A percentile compares a stretch with the other conserved stretches of the same genome.
Evolutionary conservation across 371 early-diverging fungal species (phyloP).

Genomic region (Coemansia sp.): DNA sequence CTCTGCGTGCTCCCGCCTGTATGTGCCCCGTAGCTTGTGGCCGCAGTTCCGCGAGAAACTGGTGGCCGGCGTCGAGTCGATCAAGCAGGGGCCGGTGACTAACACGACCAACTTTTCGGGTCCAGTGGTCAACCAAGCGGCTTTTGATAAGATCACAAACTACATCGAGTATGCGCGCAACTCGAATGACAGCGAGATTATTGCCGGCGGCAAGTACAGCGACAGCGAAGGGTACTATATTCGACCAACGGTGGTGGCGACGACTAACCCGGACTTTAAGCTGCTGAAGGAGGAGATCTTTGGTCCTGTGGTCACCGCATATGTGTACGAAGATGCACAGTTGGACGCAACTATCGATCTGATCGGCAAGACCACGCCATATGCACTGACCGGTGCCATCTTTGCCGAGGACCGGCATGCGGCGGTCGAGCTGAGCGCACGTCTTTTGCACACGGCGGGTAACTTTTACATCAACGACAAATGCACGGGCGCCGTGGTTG

Average conservation of each 20-base stretch:
- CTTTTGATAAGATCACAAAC: conserved; percentile 90
- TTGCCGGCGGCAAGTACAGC: conserved; percentile 79
- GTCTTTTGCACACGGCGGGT: conserved; percentile 87
- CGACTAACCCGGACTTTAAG: conserved; percentile 80
- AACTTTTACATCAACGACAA: conserved; percentile 99
- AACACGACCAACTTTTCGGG: conserved; percentile 78
- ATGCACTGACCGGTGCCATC: conserved; percentile 86
- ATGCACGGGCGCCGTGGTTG: conserved; percentile 96
- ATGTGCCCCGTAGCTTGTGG: conserved; percentile 83
- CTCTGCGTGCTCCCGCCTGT: conserved; percentile 89
- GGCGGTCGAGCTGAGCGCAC: conserved; percentile 68
- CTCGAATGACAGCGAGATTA: conserved; percentile 63
- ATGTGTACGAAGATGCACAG: conserved; percentile 84
- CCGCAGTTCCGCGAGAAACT: conserved; percentile 71
- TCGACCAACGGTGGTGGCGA: conserved; percentile 87
- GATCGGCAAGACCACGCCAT: conserved; percentile 76
- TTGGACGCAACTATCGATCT: conserved; percentile 70
- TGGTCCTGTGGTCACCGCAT: conserved; percentile 94
- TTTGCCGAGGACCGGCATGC: conserved; percentile 89
- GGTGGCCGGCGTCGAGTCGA: conserved; percentile 63
- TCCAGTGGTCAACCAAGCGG: conserved; percentile 85
- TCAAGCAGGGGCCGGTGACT: conserved; percentile 82
- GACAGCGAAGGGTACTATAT: conserved; percentile 88
- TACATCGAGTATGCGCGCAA: conserved; percentile 78
- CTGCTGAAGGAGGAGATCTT: conserved; percentile 95